A percentile compares a stretch with the other conserved stretches of the same genome.
Conservation (phyloP, 495 filamentous ascomycete genomes). For the Penicillium ochrochloron region DNA sequence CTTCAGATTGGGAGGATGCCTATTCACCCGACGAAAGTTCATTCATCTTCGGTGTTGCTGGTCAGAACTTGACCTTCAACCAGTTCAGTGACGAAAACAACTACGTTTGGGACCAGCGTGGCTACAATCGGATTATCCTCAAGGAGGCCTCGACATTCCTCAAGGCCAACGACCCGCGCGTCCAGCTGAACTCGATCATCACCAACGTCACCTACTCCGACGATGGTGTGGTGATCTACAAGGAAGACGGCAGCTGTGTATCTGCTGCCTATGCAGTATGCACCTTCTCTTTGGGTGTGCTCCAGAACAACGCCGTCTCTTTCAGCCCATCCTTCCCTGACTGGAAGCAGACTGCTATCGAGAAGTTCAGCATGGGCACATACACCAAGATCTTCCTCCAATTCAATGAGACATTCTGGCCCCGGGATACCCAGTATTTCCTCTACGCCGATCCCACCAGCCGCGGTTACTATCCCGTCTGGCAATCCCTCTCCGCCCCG, state of each 20-base stretch:
- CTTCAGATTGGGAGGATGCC: constrained; percentile 59
- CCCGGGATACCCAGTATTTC: constrained; percentile 66
- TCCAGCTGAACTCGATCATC: constrained; percentile 64
- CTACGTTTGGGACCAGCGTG: constrained; percentile 67
- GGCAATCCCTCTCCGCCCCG: constrained; percentile 64
- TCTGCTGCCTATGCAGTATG: constrained; percentile 62
- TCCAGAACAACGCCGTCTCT: constrained; percentile 64
- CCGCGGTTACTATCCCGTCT: constrained; percentile 73
- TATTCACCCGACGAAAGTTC: constrained; percentile 54
- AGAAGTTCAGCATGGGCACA: constrained; percentile 71
- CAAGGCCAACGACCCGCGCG: constrained; percentile 56
- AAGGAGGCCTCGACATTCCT: constrained; percentile 68
- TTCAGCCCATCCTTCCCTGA: constrained; percentile 65
- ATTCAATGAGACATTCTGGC: constrained; percentile 75
- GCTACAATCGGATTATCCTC: constrained; percentile 67
- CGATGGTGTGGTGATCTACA: constrained; percentile 60
- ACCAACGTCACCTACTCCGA: constrained; percentile 60
- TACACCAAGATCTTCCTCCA: constrained; percentile 83
- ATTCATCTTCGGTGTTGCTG: constrained; percentile 48
- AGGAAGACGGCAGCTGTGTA: constrained; percentile 61
- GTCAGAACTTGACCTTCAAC: constrained; percentile 53
- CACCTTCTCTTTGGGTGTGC: constrained; percentile 69
- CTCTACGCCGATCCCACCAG: constrained; percentile 67
- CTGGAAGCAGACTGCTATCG: constrained; percentile 70
- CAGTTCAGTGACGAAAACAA: constrained; percentile 64